Evolutionary conservation across 805 yeast genomes (phyloP), one percentile per base, ranked within the genome.

Genomic region (Yueomyces sp.): DNA sequence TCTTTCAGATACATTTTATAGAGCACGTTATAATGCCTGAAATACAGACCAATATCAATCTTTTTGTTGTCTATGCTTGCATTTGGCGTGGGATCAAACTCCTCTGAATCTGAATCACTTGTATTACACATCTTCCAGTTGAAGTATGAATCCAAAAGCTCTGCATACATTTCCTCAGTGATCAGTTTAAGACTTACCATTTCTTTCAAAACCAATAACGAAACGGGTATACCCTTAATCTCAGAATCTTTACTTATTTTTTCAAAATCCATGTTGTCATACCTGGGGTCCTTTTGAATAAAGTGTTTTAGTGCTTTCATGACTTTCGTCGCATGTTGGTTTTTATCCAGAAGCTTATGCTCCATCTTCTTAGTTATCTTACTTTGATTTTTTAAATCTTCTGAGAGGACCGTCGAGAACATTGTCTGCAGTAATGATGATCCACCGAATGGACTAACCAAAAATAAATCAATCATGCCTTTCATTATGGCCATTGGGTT

Each of bases 401-500:
- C 95, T 38, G 79, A 77, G 29, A 85, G 62, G 19, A 83, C 70
- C 51, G 83, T 78, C 26, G 82, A 72, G 55, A 88, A 81, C 42
- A 86, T 71, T 42, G 78, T 74, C 48, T 88, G 94, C 38, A 88
- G 57, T 26, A 88, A 64, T 0, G 86, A 80, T 42, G 70, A 70
- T 12, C 75, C 73, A 26, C 85, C 83, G 55, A 78, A 72, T 38
- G 86, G 83, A 50, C 77, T 84, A n/a, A 81, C 85, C 65, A 92
- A 74, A 50, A 90, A 77, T 47, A 90, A 59, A 53, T 86, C 96
- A 30, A 88, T 73, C 58, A 90, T 65, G 28, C 81, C 76, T 47
- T 87, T 83, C 65, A 85, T 77, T 28, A 90, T 78, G 37, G 81
- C 74, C 63, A 87, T 76, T 3, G 98, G 98, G 54, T 92, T 92